These are phyloP conservation scores for Chrysosporium keratinophilum DNA, from an alignment of 2,329 filamentous ascomycete genomes.

Conservation along the genomic window DNA sequence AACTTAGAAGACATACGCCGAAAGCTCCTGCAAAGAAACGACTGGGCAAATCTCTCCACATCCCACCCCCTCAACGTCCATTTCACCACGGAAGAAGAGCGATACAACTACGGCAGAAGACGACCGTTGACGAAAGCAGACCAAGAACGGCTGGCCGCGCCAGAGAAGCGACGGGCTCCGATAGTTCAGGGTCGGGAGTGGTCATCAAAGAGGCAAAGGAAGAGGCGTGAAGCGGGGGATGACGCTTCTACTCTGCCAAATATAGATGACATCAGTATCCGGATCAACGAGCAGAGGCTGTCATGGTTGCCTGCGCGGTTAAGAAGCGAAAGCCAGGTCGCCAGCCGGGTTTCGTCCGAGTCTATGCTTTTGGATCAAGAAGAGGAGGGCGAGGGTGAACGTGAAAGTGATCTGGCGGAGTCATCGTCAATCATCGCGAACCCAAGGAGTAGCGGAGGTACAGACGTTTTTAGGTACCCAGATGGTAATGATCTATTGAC, in stretches of 20 bases:
- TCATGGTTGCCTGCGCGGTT: constrained; percentile 10
- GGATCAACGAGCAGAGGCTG: constrained; percentile 11
- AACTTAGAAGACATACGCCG: constrained; percentile 25
- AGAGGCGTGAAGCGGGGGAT: constrained; percentile 19
- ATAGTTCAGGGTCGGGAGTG: constrained; percentile 1
- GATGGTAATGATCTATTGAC: not conserved
- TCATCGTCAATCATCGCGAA: not conserved
- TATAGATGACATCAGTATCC: constrained; percentile 18
- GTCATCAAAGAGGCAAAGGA: constrained; percentile 4
- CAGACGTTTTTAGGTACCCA: not conserved
- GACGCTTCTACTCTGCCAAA: constrained; percentile 6
- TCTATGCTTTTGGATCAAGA: constrained; percentile 29
- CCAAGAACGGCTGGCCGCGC: constrained; percentile 19
- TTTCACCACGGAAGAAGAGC: constrained; percentile 7
- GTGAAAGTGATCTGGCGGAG: not conserved
- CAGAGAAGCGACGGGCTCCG: constrained; percentile 1
- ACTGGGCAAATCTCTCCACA: constrained; percentile 31
- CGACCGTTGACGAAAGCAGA: constrained; percentile 27
- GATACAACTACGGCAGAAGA: constrained; percentile 20
- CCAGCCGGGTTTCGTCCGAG: constrained; percentile 22
- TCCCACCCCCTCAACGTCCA: constrained; percentile 28
- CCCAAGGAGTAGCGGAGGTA: not conserved
- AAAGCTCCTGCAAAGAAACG: constrained; percentile 26
- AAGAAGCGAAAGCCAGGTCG: constrained; percentile 10
- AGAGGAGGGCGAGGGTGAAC: not conserved